Percentiles rank a stretch among this genome's conserved stretches.
Evolutionary conservation across 2,329 filamentous ascomycete species (phyloP).

Genomic region (Moelleriella libera): DNA sequence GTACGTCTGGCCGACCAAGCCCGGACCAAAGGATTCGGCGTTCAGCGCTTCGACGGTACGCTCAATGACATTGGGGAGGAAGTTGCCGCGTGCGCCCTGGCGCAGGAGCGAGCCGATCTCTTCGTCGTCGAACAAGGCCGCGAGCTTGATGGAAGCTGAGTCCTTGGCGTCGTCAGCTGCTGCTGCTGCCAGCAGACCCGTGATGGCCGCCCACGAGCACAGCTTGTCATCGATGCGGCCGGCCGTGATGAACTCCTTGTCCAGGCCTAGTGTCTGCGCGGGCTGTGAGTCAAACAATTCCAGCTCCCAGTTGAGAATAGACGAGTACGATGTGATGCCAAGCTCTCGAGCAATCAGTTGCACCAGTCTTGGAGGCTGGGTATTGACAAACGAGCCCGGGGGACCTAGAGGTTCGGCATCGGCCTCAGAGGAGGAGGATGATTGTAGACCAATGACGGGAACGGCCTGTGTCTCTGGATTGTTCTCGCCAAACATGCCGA

Average conservation of each 20-base stretch:
- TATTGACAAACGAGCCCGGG: constrained; percentile 59
- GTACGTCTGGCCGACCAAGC: constrained; percentile 65
- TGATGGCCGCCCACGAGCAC: constrained; percentile 83
- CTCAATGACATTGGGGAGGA: constrained; percentile 68
- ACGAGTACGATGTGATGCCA: constrained; percentile 53
- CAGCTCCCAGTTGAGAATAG: constrained; percentile 90
- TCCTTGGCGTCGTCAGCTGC: constrained; percentile 26
- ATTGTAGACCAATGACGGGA: constrained; percentile 82
- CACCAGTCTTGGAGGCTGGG: constrained; percentile 75
- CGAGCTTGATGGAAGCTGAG: constrained; percentile 68
- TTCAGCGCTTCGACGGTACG: constrained; percentile 61
- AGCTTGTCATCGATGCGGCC: constrained; percentile 96
- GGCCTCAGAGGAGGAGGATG: constrained; percentile 42
- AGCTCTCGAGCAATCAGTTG: constrained; percentile 68
- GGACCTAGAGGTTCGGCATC: constrained; percentile 36
- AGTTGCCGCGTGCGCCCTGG: constrained; percentile 82
- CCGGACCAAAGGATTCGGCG: constrained; percentile 36
- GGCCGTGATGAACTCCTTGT: constrained; percentile 88
- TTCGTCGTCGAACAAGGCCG: constrained; percentile 93
- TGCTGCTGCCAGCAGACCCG: constrained; percentile 58
- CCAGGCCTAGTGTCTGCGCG: constrained; percentile 68
- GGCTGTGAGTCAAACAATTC: constrained; percentile 89
- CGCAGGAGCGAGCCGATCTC: constrained; percentile 86
- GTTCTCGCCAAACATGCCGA: constrained; percentile 49
- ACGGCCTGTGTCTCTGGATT: constrained; percentile 91